Evolutionary conservation across 2,329 filamentous ascomycete genomes (phyloP).

Genomic region (Penicillium sp.): DNA sequence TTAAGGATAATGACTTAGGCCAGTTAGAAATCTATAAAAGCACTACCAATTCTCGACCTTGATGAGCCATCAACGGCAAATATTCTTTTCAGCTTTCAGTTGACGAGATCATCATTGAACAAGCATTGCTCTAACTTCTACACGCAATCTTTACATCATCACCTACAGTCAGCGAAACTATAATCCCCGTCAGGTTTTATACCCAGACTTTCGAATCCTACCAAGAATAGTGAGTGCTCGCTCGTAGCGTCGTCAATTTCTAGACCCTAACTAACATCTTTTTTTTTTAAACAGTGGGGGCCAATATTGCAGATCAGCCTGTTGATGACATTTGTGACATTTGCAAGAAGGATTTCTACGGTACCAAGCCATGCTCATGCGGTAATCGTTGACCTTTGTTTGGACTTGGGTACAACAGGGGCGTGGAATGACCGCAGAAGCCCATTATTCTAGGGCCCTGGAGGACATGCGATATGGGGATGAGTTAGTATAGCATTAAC

Average conservation of each 20-base stretch:
- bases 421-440: not conserved
- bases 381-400: not conserved
- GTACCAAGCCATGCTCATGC: not conserved
- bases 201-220: not conserved
- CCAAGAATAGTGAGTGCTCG: not conserved
- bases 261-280: too few relatives aligned
- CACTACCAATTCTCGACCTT: not conserved
- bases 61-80: not conserved
- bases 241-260: not conserved
- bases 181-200: not conserved
- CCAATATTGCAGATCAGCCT: not conserved
- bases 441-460: not conserved
- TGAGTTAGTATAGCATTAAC: not conserved
- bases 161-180: not conserved
- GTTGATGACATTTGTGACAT: not conserved
- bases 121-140: not conserved
- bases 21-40: not conserved
- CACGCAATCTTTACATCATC: too few relatives aligned
- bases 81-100: not conserved
- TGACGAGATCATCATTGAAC: not conserved
- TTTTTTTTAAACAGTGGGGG: not conserved
- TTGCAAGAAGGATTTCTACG: not conserved
- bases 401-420: not conserved
- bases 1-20: not conserved
- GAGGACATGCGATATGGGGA: not conserved